Percentiles rank a stretch among this genome's conserved stretches.
phyloP scores from a whole-genome alignment of 345 rosid species.

The Erodium maritimum region DNA sequence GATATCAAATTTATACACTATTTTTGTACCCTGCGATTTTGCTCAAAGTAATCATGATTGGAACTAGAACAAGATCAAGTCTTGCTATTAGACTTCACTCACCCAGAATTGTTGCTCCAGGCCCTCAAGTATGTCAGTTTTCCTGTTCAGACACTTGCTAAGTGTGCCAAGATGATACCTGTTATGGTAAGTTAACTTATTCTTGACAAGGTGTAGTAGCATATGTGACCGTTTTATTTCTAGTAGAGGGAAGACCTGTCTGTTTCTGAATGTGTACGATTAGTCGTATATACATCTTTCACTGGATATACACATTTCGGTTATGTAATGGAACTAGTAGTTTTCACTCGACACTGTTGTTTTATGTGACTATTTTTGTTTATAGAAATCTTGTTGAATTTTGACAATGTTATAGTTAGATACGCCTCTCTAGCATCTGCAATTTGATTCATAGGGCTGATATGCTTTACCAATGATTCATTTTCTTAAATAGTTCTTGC shows the following conservation, averaged over 20 bases:
- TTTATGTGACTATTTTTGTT: too few species aligned
- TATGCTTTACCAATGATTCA: too few species aligned
- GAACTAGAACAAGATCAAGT: not conserved
- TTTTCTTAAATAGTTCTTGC: too few species aligned
- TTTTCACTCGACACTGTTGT: too few species aligned
- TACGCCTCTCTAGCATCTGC: too few species aligned
- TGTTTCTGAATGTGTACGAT: not conserved
- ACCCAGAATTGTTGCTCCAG: conserved; percentile 24
- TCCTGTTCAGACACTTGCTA: conserved; percentile 88
- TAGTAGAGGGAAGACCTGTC: not conserved
- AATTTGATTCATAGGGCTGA: too few species aligned
- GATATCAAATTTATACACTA: not conserved
- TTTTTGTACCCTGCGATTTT: not conserved
- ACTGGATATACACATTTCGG: not conserved
- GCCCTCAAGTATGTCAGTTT: conserved; percentile 96
- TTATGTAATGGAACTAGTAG: not conserved
- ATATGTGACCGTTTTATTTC: not conserved
- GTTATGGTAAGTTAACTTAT: conserved; percentile 60
- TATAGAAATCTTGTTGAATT: too few species aligned
- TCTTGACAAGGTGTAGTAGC: not conserved
- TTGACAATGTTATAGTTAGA: too few species aligned
- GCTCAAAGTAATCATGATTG: conserved; percentile 1
- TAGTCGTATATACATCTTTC: not conserved
- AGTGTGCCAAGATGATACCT: conserved; percentile 98
- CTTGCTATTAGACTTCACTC: conserved; percentile 5